These are phyloP conservation scores for Pleurotus eryngii DNA, from an alignment of 768 basidiomycete genomes.

Conservation along the genomic window DNA sequence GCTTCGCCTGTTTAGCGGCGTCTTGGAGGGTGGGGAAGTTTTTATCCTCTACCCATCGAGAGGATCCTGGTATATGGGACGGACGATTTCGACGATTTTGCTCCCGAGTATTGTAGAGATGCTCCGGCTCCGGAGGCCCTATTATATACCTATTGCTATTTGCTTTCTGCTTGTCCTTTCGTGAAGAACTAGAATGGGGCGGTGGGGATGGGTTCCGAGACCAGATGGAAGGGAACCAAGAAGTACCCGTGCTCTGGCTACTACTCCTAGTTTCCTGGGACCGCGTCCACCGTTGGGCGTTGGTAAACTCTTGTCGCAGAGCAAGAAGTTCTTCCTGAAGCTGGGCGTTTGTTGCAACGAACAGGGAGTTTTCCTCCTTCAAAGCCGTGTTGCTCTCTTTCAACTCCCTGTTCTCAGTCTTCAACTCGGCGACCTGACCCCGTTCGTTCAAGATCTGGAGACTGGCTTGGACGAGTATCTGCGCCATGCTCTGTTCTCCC, in stretches of 20 bases:
- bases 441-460: conserved; percentile 41
- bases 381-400: conserved; percentile 18
- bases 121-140: neutral
- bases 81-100: neutral
- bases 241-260: neutral
- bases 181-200: neutral
- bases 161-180: neutral
- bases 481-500: conserved; percentile 19
- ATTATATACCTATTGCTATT: neutral
- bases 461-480: conserved; percentile 46
- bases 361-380: conserved; percentile 24
- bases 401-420: conserved; percentile 21
- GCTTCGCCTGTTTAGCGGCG: neutral
- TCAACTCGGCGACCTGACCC: conserved; percentile 35
- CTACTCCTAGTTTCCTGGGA: neutral
- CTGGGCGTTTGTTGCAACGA: conserved; percentile 10
- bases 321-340: conserved; percentile 3
- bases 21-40: neutral
- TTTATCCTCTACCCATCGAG: too few species aligned
- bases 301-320: neutral
- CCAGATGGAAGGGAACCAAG: conserved; percentile 3
- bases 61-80: neutral
- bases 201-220: neutral
- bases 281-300: neutral
- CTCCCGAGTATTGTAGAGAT: neutral